Evolutionary conservation across 2,329 filamentous ascomycete genomes (phyloP).

Genomic region (Anisogramma anomala): DNA sequence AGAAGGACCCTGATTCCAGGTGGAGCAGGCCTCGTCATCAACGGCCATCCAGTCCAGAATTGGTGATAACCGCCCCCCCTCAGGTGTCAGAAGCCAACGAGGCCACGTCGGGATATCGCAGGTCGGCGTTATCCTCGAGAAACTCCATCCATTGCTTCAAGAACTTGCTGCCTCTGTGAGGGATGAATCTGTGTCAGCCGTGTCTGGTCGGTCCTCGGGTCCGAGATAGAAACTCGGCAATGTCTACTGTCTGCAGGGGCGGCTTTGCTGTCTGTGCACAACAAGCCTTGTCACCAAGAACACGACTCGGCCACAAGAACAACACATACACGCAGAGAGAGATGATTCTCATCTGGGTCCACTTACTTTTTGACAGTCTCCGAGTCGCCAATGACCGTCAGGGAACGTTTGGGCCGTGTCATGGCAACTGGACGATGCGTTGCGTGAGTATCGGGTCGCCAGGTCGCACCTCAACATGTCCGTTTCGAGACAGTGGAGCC

Average conservation of each 20-base stretch:
- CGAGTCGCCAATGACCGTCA: conserved; percentile 86
- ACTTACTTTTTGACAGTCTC: conserved; percentile 83
- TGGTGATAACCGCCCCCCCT: too few species aligned
- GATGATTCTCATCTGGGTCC: too few species aligned
- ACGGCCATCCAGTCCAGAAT: too few species aligned
- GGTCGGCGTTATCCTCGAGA: conserved; percentile 78
- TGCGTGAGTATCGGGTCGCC: conserved; percentile 19
- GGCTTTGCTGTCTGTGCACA: not conserved
- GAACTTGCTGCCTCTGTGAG: conserved; percentile 65
- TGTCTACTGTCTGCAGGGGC: not conserved
- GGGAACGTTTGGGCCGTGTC: conserved; percentile 83
- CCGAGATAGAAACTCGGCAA: conserved; percentile 2
- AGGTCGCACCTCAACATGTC: not conserved
- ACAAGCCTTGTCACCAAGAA: too few species aligned
- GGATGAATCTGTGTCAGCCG: conserved; percentile 15
- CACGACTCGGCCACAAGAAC: too few species aligned
- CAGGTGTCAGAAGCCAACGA: conserved; percentile 23
- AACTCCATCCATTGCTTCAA: conserved; percentile 85
- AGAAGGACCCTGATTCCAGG: too few species aligned
- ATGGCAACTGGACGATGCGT: conserved; percentile 61
- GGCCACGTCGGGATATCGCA: conserved; percentile 69
- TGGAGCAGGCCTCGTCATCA: not conserved
- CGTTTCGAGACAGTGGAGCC: not conserved
- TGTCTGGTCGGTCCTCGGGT: not conserved
- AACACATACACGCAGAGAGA: too few species aligned